These are phyloP conservation scores for Phytophthora tubulina DNA, from an alignment of 352 stramenopile genomes.

Conservation along the genomic window DNA sequence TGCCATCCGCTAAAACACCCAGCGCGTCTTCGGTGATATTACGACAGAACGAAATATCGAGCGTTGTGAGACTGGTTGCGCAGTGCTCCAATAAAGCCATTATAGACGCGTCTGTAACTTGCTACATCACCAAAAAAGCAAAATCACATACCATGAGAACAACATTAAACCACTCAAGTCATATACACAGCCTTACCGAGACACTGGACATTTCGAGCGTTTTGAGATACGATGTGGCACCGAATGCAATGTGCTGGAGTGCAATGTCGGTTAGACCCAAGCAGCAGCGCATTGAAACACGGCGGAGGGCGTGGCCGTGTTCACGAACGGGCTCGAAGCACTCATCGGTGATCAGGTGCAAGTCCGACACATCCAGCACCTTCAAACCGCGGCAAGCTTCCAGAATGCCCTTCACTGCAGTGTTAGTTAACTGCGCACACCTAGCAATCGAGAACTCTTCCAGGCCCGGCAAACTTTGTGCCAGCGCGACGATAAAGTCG, in stretches of 20 bases:
- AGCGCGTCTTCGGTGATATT: constrained; percentile 76
- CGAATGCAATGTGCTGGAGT: constrained; percentile 68
- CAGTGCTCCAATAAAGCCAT: constrained; percentile 64
- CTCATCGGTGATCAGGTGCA: constrained; percentile 73
- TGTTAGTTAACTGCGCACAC: constrained; percentile 76
- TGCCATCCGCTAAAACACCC: constrained; percentile 63
- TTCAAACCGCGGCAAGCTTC: constrained; percentile 70
- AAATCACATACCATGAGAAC: constrained; percentile 4
- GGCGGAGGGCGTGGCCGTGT: constrained; percentile 59
- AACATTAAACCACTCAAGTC: not conserved
- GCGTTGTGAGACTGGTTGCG: constrained; percentile 43
- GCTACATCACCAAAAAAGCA: constrained; percentile 38
- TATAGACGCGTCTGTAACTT: constrained; percentile 65
- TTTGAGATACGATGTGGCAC: constrained; percentile 66
- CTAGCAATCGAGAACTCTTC: constrained; percentile 77
- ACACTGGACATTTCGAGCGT: constrained; percentile 81
- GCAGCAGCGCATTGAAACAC: constrained; percentile 72
- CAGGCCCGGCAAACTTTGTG: constrained; percentile 54
- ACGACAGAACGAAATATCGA: constrained; percentile 86
- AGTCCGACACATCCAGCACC: constrained; percentile 72
- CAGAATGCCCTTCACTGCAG: constrained; percentile 52
- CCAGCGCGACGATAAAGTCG: constrained; percentile 61
- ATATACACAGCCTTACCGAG: constrained; percentile 49
- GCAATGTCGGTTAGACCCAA: constrained; percentile 64
- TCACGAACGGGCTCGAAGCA: constrained; percentile 71